Base-by-base conservation (phyloP, 1,139 yeast genomes). In the Geotrichum phurueaensis region DNA sequence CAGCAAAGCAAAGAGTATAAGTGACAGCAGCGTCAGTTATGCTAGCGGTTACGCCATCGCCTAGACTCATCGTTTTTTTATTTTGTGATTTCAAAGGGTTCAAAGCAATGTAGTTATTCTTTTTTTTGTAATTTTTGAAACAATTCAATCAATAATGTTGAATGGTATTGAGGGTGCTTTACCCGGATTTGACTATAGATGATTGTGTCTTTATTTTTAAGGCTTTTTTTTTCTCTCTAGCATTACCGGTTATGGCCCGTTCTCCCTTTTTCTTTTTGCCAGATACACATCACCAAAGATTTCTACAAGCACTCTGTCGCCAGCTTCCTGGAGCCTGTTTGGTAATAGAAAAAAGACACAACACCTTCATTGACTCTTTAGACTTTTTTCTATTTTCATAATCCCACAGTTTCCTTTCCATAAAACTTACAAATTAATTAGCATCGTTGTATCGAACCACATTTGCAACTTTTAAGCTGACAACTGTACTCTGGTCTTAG, bases 1-100 rank as follows among this genome's bases (percentile, higher is more conserved):
- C 69, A 83, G 85, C 57, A 72, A 74, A 27, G 96, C 81, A 1
- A 68, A 67, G 0, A 70, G 72, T 22, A 67, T 76, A 1, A 65
- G 70, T 23, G 97, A 91, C 58, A 84, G 92, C 67, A 86, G 97
- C 75, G 96, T 94, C 53, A 87, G 96, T 62, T 94, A 94, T 71
- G 96, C 95, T 0, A 83, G 96, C 55, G 98, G 96, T 0, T 89
- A 83, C 69, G 89, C 83, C 12, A 70, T 75, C 6, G 65, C 65
- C 36, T 68, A 58, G 53, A n/a, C 31, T 20, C 9, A 36, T 39
- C 6, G 25, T 31, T 15, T 53, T 47, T 31, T 20, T 53, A 33
- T 39, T 39, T 15, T 39, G 45, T 15, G 45, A 15, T 12, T 39
- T 15, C 20, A 39, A 13, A 13, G 15, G 15, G n/a, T 39, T 13